These are phyloP conservation scores for Spiromastix sp. DNA, from an alignment of 2,329 filamentous ascomycete species.

Conservation along the genomic window DNA sequence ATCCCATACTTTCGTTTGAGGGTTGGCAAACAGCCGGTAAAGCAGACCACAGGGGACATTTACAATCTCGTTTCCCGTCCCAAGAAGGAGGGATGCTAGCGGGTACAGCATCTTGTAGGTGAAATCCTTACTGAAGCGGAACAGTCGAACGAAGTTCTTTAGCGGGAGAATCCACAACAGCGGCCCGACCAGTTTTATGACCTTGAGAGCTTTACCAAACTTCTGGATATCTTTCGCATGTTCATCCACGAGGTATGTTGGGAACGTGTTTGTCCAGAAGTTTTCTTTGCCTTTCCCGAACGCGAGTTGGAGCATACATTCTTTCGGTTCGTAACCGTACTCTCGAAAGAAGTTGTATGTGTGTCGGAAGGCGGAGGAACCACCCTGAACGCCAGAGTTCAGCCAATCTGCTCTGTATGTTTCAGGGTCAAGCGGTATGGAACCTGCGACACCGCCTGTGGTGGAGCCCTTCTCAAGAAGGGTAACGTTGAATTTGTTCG, in stretches of 20 bases:
- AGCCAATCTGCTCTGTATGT: constrained; percentile 50
- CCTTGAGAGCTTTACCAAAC: constrained; percentile 44
- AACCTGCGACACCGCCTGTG: constrained; percentile 52
- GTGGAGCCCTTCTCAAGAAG: constrained; percentile 49
- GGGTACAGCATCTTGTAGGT: constrained; percentile 61
- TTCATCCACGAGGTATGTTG: constrained; percentile 44
- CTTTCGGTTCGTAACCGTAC: constrained; percentile 47
- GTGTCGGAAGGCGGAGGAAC: constrained; percentile 51
- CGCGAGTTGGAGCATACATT: constrained; percentile 48
- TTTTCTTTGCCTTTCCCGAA: constrained; percentile 47
- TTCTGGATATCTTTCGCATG: constrained; percentile 46
- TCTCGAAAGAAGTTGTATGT: constrained; percentile 51
- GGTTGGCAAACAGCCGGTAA: constrained; percentile 48
- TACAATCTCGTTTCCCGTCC: constrained; percentile 64
- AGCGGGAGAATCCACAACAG: constrained; percentile 50
- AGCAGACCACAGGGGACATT: constrained; percentile 61
- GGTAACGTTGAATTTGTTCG: constrained; percentile 55
- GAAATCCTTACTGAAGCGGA: constrained; percentile 60
- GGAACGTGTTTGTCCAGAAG: constrained; percentile 55
- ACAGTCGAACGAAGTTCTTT: constrained; percentile 54
- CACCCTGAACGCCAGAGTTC: constrained; percentile 53
- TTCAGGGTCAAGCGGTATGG: constrained; percentile 45
- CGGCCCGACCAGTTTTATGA: constrained; percentile 45
- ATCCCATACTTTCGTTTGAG: constrained; percentile 50
- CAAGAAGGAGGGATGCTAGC: constrained; percentile 62